These are phyloP conservation scores for Suillus alpinus DNA, from an alignment of 768 basidiomycete genomes.

Conservation along the genomic window DNA sequence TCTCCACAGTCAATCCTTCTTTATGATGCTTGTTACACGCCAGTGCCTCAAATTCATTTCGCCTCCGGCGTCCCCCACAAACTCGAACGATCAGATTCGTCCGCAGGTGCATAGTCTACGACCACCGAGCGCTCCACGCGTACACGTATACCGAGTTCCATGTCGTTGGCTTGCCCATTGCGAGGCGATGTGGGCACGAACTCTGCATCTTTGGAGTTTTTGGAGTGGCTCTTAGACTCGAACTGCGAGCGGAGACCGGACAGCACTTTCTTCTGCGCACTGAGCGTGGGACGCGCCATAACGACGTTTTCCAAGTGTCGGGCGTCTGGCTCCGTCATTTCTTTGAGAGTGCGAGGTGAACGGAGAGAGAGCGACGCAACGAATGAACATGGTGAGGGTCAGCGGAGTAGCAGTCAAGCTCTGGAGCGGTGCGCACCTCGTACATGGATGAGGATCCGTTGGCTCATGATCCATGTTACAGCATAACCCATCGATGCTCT, in stretches of 20 bases:
- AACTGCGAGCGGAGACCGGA: neutral
- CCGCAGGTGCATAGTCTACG: neutral
- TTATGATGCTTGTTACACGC: neutral
- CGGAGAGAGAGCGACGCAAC: neutral
- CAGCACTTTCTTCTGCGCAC: neutral
- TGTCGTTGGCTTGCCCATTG: neutral
- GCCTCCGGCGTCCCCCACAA: neutral
- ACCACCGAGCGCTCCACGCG: neutral
- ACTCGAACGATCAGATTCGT: neutral
- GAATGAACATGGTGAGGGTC: neutral
- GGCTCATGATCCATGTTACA: neutral
- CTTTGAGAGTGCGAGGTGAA: neutral
- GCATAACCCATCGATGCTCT: neutral
- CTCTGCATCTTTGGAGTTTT: neutral
- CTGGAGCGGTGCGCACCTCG: neutral
- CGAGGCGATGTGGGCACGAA: neutral
- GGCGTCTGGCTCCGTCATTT: neutral
- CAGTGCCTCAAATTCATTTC: neutral
- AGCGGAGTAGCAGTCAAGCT: neutral
- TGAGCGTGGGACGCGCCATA: neutral
- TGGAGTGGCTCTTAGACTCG: neutral
- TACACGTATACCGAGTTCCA: neutral
- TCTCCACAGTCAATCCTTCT: no score
- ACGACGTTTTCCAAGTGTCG: neutral
- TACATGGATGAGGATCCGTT: neutral